Conservation (phyloP, 371 early-diverging fungal genomes). For the Circinella minor region DNA sequence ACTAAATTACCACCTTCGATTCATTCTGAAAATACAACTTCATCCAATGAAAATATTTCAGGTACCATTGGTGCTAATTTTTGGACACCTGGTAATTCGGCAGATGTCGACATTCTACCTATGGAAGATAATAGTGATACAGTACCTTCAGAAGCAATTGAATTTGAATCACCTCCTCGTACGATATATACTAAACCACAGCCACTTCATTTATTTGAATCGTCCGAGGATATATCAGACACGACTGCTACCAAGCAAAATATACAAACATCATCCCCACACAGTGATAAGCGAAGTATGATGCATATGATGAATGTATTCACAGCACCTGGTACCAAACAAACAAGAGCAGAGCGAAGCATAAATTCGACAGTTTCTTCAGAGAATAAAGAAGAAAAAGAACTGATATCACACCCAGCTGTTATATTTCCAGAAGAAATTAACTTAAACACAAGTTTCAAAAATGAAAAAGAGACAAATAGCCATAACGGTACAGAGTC, state of each 20-base stretch:
- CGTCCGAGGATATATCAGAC: conserved; percentile 16
- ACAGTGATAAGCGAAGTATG: conserved; percentile 25
- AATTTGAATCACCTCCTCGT: conserved; percentile 13
- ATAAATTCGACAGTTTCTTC: background rate
- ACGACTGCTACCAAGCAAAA: conserved; percentile 6
- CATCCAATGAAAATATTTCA: background rate
- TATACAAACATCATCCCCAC: conserved; percentile 26
- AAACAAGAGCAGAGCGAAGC: background rate
- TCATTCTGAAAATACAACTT: background rate
- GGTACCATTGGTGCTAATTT: conserved; percentile 6
- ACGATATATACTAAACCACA: conserved; percentile 17
- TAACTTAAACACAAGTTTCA: too few relatives aligned
- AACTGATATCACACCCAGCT: too few relatives aligned
- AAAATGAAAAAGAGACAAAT: too few relatives aligned
- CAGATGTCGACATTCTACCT: background rate
- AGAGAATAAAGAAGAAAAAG: too few relatives aligned
- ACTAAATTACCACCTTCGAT: background rate
- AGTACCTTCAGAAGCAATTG: conserved; percentile 24
- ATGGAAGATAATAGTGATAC: conserved; percentile 9
- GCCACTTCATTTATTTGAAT: conserved; percentile 30
- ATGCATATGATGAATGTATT: conserved; percentile 46
- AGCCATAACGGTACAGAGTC: too few relatives aligned
- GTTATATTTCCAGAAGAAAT: too few relatives aligned
- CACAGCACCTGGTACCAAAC: conserved; percentile 19
- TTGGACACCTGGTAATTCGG: conserved; percentile 19